Evolutionary conservation across 1,284 basidiomycete genomes (phyloP), one percentile per base, ranked within the genome.

Genomic region (Leucoagaricus sp.): DNA sequence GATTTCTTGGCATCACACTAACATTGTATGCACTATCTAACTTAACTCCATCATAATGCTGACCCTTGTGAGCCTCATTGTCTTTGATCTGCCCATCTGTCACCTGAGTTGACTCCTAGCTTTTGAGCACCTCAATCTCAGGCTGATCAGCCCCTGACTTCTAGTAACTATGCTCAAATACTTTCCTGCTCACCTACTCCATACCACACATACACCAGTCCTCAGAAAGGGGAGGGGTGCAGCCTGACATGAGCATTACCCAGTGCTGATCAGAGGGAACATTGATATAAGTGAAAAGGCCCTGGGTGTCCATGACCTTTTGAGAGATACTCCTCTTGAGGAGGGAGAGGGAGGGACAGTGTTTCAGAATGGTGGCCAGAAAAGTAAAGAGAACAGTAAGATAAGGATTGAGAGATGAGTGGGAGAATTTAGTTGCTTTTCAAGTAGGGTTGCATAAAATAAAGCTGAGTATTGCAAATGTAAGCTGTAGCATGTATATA

Each of bases 201-300:
- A 96, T 91, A 3, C 97, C 97, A 29, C 96, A 83, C 59, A 98
- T 72, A 64, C 92, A 93, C 94, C 95, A 98, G 69, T 99, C 97
- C 70, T 99, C 97, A 0, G 92, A 85, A 2, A 99, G 75, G 0
- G 94, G 89, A 1, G 84, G 91, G 12, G 82, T 75, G 53, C 81
- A 86, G 7, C 82, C 80, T 55, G 76, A 83, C 0, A 86, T 85
- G 41, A 91, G 73, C 78, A 89, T 82, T 8, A 74, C 65, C 78
- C 84, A 85, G 13, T 78, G 75, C 21, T 81, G 76, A 2, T 66
- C 69, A 15, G 64, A 58, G 36, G 61, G 48, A 2, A 60, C 55
- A 33, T 55, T 58, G 36, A 57, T 52, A 31, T 62, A 55, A 19
- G 58, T 34, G 49, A 67, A 65, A 15, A 82, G 61, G 3, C 76